Evolutionary conservation across 306 rosid species (phyloP).

Genomic region (Prunus kanzakura): DNA sequence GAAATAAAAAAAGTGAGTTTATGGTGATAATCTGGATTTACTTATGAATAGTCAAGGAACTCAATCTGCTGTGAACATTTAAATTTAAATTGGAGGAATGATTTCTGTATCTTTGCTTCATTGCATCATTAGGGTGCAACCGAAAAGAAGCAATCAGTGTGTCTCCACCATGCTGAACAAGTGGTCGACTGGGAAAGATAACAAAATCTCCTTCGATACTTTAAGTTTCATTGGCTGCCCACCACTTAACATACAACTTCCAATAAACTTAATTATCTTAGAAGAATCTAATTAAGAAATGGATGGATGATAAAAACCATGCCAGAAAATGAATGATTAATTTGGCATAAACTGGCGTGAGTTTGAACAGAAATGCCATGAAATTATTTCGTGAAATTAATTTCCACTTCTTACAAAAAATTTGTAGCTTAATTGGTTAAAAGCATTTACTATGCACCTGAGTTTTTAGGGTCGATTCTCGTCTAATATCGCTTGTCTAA

Average conservation of each 20-base stretch:
- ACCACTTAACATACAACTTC: neutral
- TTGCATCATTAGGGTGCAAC: slow-evolving; percentile 18
- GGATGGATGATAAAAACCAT: slow-evolving; percentile 11
- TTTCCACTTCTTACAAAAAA: slow-evolving; percentile 11
- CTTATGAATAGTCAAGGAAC: neutral
- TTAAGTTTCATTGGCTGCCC: slow-evolving; percentile 2
- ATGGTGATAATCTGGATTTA: neutral
- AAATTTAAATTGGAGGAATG: slow-evolving; percentile 10
- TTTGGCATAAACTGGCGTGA: slow-evolving; percentile 29
- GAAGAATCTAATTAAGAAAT: neutral
- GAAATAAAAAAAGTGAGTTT: neutral
- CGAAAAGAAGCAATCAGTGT: slow-evolving; percentile 28
- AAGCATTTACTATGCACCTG: too few relatives aligned
- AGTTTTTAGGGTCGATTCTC: too few relatives aligned
- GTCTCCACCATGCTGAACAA: slow-evolving; percentile 53
- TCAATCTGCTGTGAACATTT: neutral
- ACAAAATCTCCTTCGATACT: neutral
- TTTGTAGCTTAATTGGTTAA: too few relatives aligned
- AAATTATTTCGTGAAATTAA: slow-evolving; percentile 26
- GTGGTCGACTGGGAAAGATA: neutral
- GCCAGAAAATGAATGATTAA: neutral
- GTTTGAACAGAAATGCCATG: slow-evolving; percentile 28
- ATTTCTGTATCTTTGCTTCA: neutral
- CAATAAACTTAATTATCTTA: neutral
- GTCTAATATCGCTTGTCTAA: too few relatives aligned